Conservation (phyloP, 805 yeast genomes). For the Wickerhamomyces strasburgensis region DNA sequence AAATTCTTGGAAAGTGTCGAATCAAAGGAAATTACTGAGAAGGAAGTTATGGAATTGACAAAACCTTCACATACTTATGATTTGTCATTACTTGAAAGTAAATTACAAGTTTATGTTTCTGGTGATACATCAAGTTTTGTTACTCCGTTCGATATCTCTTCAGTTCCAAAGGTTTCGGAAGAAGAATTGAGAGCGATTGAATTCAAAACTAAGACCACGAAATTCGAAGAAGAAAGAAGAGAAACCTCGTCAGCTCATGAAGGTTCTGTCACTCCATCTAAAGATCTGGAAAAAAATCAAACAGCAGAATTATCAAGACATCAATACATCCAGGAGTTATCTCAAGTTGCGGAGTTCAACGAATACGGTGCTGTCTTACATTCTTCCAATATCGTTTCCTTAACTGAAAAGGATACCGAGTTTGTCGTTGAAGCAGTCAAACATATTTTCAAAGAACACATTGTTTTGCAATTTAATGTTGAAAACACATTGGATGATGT, state of each 20-base stretch:
- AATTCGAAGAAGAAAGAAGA: constrained; percentile 25
- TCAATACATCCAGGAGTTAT: constrained; percentile 64
- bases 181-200: constrained; percentile 67
- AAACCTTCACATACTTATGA: constrained; percentile 68
- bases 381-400: constrained; percentile 56
- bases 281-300: constrained; percentile 17
- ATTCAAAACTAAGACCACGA: constrained; percentile 46
- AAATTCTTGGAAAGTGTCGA: constrained; percentile 46
- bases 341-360: constrained; percentile 66
- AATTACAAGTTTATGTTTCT: constrained; percentile 64
- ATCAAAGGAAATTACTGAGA: constrained; percentile 30
- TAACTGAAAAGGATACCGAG: constrained; percentile 92
- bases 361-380: constrained; percentile 72
- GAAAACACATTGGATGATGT: constrained; percentile 80
- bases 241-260: constrained; percentile 7
- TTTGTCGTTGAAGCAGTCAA: constrained; percentile 81
- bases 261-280: background rate
- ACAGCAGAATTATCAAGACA: constrained; percentile 43
- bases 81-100: constrained; percentile 71
- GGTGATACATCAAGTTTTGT: constrained; percentile 33
- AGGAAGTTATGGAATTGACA: constrained; percentile 44
- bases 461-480: constrained; percentile 77
- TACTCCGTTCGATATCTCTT: constrained; percentile 66
- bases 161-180: constrained; percentile 59
- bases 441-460: constrained; percentile 71